Percentiles rank a stretch among this genome's conserved stretches.
Conservation (phyloP, 805 yeast genomes). For the Saturnispora sanitii region DNA sequence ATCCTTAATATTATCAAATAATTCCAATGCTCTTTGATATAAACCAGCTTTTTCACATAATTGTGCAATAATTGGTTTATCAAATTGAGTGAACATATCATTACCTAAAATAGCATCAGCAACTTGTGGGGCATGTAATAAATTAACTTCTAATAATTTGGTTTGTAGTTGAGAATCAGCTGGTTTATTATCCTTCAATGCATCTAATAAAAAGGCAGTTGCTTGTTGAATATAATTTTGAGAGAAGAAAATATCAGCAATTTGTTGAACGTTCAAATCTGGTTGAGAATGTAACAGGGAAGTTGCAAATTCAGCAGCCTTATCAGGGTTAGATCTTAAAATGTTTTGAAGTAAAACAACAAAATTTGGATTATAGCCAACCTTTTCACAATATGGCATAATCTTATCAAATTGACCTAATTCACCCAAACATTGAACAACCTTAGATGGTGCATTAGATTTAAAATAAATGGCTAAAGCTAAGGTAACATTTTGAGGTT, state of each 20-base stretch:
- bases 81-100: conserved; percentile 91
- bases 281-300: conserved; percentile 59
- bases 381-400: conserved; percentile 86
- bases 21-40: conserved; percentile 91
- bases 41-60: conserved; percentile 95
- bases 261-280: conserved; percentile 68
- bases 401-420: conserved; percentile 95
- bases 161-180: conserved; percentile 96
- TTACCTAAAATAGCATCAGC: conserved; percentile 98
- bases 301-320: conserved; percentile 94
- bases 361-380: conserved; percentile 81
- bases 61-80: conserved; percentile 83
- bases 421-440: conserved; percentile 86
- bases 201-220: conserved; percentile 92
- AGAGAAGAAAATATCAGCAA: conserved; percentile 88
- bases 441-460: conserved; percentile 76
- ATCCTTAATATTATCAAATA: conserved; percentile 88
- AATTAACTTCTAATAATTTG: conserved; percentile 81
- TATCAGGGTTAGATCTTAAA: conserved; percentile 90
- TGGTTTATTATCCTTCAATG: conserved; percentile 86
- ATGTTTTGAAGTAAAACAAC: conserved; percentile 82
- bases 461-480: conserved; percentile 88
- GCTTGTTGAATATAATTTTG: conserved; percentile 96
- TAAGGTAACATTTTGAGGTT: conserved; percentile 73
- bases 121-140: conserved; percentile 96